A percentile compares a stretch with the other conserved stretches of the same genome.
phyloP scores from a whole-genome alignment of 495 filamentous ascomycete genomes.

The Coniosporium apollinis region DNA sequence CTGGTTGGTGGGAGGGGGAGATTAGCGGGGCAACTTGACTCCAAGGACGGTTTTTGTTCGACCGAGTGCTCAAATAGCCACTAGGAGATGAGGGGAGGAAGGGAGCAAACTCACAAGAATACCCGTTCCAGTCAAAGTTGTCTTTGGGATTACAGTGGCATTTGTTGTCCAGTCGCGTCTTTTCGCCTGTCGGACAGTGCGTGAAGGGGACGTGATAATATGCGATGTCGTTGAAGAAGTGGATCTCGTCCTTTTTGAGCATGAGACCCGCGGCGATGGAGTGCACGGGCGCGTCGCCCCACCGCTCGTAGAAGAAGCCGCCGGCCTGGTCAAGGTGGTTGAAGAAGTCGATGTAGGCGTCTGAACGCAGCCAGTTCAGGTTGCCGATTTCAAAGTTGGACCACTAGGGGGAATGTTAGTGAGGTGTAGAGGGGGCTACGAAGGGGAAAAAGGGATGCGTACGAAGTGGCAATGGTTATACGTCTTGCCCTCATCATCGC shows the following conservation, averaged over 20 bases:
- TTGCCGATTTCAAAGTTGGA: slow-evolving; percentile 50
- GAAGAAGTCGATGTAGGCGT: slow-evolving; percentile 40
- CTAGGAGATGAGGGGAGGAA: not conserved
- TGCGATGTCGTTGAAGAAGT: slow-evolving; percentile 97
- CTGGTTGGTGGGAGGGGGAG: slow-evolving; percentile 16
- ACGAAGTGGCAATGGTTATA: slow-evolving; percentile 98
- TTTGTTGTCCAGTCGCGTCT: slow-evolving; percentile 60
- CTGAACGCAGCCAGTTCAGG: slow-evolving; percentile 40
- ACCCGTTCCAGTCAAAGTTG: slow-evolving; percentile 98
- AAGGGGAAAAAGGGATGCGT: slow-evolving; percentile 3
- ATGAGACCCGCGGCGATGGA: slow-evolving; percentile 83
- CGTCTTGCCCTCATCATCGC: slow-evolving; percentile 64
- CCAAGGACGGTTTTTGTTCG: not conserved
- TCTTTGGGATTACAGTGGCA: slow-evolving; percentile 91
- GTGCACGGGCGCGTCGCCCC: slow-evolving; percentile 51
- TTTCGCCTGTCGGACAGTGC: slow-evolving; percentile 82
- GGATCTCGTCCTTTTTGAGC: slow-evolving; percentile 79
- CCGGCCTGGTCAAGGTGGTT: slow-evolving; percentile 38
- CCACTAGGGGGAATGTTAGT: slow-evolving; percentile 16
- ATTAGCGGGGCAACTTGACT: not conserved
- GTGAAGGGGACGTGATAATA: slow-evolving; percentile 99
- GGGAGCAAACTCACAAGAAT: slow-evolving; percentile 59
- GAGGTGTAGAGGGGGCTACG: not conserved
- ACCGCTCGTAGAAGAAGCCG: slow-evolving; percentile 46
- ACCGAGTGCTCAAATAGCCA: slow-evolving; percentile 1